Base-by-base conservation (phyloP, 192 early-diverging fungal species). In the Coemansia sp. region DNA sequence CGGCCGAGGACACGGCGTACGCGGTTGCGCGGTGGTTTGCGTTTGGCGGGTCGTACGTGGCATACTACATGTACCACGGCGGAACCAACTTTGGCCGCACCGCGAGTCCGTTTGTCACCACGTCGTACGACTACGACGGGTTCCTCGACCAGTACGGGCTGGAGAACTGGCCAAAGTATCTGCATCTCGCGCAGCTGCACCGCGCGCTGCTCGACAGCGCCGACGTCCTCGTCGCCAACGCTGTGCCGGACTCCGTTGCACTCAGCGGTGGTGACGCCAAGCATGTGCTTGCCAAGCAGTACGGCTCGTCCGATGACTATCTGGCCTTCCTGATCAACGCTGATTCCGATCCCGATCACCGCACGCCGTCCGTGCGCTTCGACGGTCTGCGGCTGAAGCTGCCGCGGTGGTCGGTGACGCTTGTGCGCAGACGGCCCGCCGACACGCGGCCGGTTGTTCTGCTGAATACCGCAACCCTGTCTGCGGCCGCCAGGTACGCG, bases 71-170 rank as follows among this genome's bases (percentile, higher is more conserved):
- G 87, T 89, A 83, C 64, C 87, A 89, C 57, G 89, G 89, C 37
- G 89, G 89, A 23, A 91, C 88, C 10, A 91, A 89, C 68, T 89
- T 87, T 71, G 88, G 86, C 15, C 72, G 81, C 50, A 70, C 81
- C 3, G 69, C 81, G 12, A 73, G 81, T 0, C 81, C 81, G 21
- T 75, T 83, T 56, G 69, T 78, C 39, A 52, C 23, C 16, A 83
- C 76, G 6, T 78, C 81, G 11, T 83, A 83, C 64, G 76, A 83
- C 68, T 83, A 83, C 43, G 81, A 77, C 19, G 81, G 76, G 10
- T 78, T 83, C 41, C 42, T 83, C 41, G 81, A 83, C 64, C 72
- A 83, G 73, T 83, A 83, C 32, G 81, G 81, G 4, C 53, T 83
- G 70, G 81, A 77, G 50, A 77, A 77, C 59, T 83, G 73, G 72